Evolutionary conservation across 768 basidiomycete genomes (phyloP).

Genomic region (Xerocomellus intermedius): DNA sequence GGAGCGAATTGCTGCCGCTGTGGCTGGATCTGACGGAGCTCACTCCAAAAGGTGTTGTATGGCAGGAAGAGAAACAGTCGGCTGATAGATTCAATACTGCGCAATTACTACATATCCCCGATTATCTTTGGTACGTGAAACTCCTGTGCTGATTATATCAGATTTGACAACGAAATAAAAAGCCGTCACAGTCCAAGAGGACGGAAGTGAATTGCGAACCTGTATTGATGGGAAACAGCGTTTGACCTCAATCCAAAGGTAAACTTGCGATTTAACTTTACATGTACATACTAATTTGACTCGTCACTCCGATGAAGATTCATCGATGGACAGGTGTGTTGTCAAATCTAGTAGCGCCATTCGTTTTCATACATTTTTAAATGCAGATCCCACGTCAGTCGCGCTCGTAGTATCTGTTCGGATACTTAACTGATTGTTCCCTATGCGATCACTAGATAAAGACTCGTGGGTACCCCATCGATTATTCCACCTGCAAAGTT

Average conservation of each 20-base stretch:
- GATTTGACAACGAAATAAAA: background rate
- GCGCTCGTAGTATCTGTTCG: background rate
- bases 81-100: constrained; percentile 62
- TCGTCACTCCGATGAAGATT: constrained; percentile 39
- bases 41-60: constrained; percentile 52
- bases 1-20: background rate
- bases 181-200: constrained; percentile 41
- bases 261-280: background rate
- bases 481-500: background rate
- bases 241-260: constrained; percentile 64
- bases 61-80: constrained; percentile 60
- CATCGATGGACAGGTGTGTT: constrained; percentile 52
- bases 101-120: constrained; percentile 66
- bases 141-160: background rate
- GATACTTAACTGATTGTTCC: constrained; percentile 6
- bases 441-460: constrained; percentile 30
- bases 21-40: background rate
- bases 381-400: constrained; percentile 45
- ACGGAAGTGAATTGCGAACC: constrained; percentile 44
- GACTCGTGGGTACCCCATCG: constrained; percentile 35
- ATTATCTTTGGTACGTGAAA: constrained; percentile 56
- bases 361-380: constrained; percentile 4
- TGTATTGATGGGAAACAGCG: constrained; percentile 79
- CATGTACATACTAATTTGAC: background rate
- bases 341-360: background rate